Base-by-base conservation (phyloP, 2,329 filamentous ascomycete species). In the Magnaporthiopsis incrustans region DNA sequence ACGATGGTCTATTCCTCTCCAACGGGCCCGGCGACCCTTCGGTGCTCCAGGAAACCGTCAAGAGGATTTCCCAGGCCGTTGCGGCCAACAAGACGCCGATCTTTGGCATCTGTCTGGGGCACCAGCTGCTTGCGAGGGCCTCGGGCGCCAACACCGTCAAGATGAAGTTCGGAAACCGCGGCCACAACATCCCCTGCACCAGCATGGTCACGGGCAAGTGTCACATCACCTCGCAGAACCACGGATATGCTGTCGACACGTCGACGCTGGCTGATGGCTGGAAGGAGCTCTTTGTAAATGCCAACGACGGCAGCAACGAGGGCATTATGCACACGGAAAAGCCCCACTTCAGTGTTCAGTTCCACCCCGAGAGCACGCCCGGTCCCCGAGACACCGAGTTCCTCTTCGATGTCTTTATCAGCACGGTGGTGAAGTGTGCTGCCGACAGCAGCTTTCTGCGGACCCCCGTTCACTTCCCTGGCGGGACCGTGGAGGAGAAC, bases 131-230 rank as follows among this genome's bases (percentile, higher is more conserved):
- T 63, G 92, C 94, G 63, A 86, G 92, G 70, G 92, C 94, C 65
- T 87, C 92, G 38, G 94, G 94, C 64, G 94, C 93, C 60, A 82
- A 82, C 60, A 98, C 95, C 0, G 78, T 84, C 72, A 99, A 99
- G 83, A 96, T 99, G 92, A 98, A 98, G 84, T 99, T 97, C 73
- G 95, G 95, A 80, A 99, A 99, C 81, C 91, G 95, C 72, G 95
- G 94, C 58, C 92, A 96, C 82, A 99, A 99, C 79, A 98, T 99
- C 72, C 95, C 95, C 59, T 97, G 93, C 82, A 98, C 94, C 14
- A 97, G 90, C 79, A 85, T 97, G 84, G 82, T 98, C 69, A 96
- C 94, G 59, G 95, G 95, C 70, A 92, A 92, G 79, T 99, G 95
- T 77, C 94, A 99, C 79, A 99, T 99, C 74, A 99, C 95, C 57